Percentiles rank a stretch among this genome's conserved stretches.
These are phyloP conservation scores for Pogostemon cablin DNA, from an alignment of 257 asterid species.

Conservation along the genomic window DNA sequence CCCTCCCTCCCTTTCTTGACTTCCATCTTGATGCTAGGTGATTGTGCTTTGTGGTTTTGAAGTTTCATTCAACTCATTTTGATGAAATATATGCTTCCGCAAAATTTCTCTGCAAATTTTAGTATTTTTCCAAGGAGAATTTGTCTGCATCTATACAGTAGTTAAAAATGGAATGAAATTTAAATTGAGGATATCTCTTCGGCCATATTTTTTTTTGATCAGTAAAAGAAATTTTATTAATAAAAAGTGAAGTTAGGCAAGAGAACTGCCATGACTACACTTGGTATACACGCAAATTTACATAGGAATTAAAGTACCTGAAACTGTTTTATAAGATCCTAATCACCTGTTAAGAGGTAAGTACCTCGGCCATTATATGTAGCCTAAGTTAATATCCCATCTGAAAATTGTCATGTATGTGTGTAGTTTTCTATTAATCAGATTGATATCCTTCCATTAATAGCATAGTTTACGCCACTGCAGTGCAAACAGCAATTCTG, in stretches of 20 bases:
- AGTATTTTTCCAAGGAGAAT: neutral
- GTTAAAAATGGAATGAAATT: neutral
- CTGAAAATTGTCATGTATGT: neutral
- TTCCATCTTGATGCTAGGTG: constrained; percentile 11
- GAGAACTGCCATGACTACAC: too few relatives aligned
- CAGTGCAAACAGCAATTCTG: constrained; percentile 73
- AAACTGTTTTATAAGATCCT: too few relatives aligned
- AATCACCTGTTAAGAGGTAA: too few relatives aligned
- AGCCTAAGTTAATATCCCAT: neutral
- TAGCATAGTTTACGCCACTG: constrained; percentile 30
- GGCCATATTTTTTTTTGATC: too few relatives aligned
- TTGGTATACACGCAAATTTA: too few relatives aligned
- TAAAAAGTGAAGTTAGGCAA: too few relatives aligned
- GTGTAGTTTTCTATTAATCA: neutral
- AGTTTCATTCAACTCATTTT: too few relatives aligned
- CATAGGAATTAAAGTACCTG: too few relatives aligned
- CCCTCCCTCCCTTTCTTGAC: neutral
- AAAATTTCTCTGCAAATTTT: constrained; percentile 11
- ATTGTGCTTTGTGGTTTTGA: neutral
- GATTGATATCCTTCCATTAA: constrained; percentile 5
- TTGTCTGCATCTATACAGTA: neutral
- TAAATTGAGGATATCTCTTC: neutral
- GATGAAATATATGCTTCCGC: neutral
- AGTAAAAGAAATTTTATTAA: too few relatives aligned
- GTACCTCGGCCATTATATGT: neutral